Percentiles rank a stretch among this genome's conserved stretches.
These are phyloP conservation scores for Colletotrichum incanum DNA, from an alignment of 2,329 filamentous ascomycete genomes.

Conservation along the genomic window DNA sequence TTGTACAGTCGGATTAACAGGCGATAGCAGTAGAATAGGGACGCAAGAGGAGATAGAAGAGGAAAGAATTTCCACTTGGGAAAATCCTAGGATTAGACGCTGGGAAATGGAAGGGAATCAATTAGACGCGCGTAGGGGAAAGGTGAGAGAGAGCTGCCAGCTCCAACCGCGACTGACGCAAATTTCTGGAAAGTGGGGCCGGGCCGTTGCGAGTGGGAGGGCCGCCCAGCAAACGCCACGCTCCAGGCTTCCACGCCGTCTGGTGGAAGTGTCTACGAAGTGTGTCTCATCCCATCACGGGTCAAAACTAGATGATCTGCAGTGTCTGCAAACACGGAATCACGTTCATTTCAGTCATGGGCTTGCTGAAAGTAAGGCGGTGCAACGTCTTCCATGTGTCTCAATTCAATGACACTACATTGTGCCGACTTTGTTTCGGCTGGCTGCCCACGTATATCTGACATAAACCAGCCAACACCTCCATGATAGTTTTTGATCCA, in stretches of 20 bases:
- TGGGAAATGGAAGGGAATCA: neutral
- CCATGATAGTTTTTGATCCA: conserved; percentile 18
- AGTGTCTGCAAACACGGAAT: neutral
- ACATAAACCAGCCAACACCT: neutral
- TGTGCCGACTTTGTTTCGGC: neutral
- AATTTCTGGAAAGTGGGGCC: conserved; percentile 40
- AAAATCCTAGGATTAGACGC: neutral
- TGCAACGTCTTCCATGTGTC: neutral
- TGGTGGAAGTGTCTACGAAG: neutral
- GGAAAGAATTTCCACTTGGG: neutral
- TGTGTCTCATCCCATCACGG: neutral
- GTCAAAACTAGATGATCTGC: neutral
- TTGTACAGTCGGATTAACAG: neutral
- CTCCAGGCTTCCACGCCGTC: neutral
- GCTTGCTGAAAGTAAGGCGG: neutral
- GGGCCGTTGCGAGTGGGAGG: conserved; percentile 5
- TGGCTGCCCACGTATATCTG: neutral
- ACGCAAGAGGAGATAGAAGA: neutral
- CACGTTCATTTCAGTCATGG: neutral
- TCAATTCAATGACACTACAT: neutral
- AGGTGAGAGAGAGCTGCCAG: conserved; percentile 12
- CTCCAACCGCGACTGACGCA: conserved; percentile 41
- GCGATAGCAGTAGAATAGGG: neutral
- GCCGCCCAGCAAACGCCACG: neutral
- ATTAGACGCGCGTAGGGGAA: conserved; percentile 25